phyloP scores from a whole-genome alignment of 2,329 filamentous ascomycete genomes.

The Ophiostoma perfectum region DNA sequence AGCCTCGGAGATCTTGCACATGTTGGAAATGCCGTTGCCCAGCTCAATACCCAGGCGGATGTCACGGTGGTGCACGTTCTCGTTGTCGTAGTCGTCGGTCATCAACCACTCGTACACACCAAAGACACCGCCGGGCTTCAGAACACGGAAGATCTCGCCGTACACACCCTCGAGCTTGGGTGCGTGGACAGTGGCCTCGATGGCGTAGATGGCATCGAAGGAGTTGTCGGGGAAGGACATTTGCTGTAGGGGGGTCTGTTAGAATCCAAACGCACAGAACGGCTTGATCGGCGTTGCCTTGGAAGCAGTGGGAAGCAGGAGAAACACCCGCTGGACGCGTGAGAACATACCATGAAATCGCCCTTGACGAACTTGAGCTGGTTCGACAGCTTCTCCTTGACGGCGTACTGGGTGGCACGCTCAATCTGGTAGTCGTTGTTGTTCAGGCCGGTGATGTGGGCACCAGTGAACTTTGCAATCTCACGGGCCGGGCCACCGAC shows the following conservation, averaged over 20 bases:
- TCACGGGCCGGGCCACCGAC: constrained; percentile 92
- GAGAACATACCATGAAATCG: constrained; percentile 72
- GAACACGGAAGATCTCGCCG: constrained; percentile 85
- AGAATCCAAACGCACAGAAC: neutral
- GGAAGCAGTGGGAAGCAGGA: too few species aligned
- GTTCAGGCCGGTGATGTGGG: constrained; percentile 86
- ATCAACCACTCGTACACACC: constrained; percentile 99
- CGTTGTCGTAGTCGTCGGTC: constrained; percentile 91
- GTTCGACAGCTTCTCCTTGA: constrained; percentile 70
- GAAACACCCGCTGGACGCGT: too few species aligned
- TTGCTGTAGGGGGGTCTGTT: constrained; percentile 44
- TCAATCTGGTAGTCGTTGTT: constrained; percentile 99
- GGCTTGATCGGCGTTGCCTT: too few species aligned
- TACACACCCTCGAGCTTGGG: constrained; percentile 88
- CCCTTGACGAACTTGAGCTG: constrained; percentile 88
- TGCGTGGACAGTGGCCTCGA: constrained; percentile 94
- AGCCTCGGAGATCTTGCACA: constrained; percentile 74
- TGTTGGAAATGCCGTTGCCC: constrained; percentile 95
- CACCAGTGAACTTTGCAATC: constrained; percentile 92
- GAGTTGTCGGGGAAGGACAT: constrained; percentile 89
- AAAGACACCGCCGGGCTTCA: constrained; percentile 93
- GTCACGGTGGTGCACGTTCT: constrained; percentile 77
- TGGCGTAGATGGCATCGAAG: constrained; percentile 94
- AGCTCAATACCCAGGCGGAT: constrained; percentile 93
- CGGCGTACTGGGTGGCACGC: constrained; percentile 78